phyloP scores from a whole-genome alignment of 495 filamentous ascomycete species.

The Trichoderma gamsii region DNA sequence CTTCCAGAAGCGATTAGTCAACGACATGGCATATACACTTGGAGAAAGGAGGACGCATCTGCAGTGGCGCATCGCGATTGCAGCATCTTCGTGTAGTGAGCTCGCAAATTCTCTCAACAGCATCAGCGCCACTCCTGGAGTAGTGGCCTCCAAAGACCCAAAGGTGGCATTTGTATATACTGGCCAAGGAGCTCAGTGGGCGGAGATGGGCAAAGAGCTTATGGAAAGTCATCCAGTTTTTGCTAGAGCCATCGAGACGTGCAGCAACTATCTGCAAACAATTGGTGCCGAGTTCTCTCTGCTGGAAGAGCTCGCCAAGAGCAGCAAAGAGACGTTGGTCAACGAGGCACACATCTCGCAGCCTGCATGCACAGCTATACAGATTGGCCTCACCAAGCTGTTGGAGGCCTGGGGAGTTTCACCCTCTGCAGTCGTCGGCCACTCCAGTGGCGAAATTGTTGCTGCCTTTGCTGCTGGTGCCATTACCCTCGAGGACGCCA shows the following conservation, averaged over 20 bases:
- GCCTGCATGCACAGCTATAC: slow-evolving; percentile 36
- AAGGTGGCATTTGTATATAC: slow-evolving; percentile 27
- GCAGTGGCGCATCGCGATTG: slow-evolving; percentile 16
- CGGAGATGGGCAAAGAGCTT: slow-evolving; percentile 44
- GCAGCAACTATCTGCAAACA: slow-evolving; percentile 20
- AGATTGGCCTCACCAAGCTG: slow-evolving; percentile 42
- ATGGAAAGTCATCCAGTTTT: slow-evolving; percentile 26
- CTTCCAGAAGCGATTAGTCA: slow-evolving; percentile 18
- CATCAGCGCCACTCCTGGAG: slow-evolving; percentile 13
- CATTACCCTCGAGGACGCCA: slow-evolving; percentile 37
- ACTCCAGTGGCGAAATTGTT: slow-evolving; percentile 54
- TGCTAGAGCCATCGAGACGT: slow-evolving; percentile 24
- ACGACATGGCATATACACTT: slow-evolving; percentile 20
- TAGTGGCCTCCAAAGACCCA: slow-evolving; percentile 20
- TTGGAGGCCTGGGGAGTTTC: slow-evolving; percentile 39
- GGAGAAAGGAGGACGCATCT: slow-evolving; percentile 18
- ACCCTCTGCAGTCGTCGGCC: slow-evolving; percentile 43
- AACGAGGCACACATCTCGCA: slow-evolving; percentile 28
- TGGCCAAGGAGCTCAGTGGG: slow-evolving; percentile 38
- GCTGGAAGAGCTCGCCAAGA: slow-evolving; percentile 18
- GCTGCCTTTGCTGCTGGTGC: slow-evolving; percentile 38
- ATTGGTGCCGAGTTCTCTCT: slow-evolving; percentile 22
- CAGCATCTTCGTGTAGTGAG: slow-evolving; percentile 9
- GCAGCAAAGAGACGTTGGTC: slow-evolving; percentile 16
- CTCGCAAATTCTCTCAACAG: slow-evolving; percentile 15